Percentiles rank a stretch among this genome's conserved stretches.
Conservation (phyloP, 2,329 filamentous ascomycete species). For the Nemania sp. region DNA sequence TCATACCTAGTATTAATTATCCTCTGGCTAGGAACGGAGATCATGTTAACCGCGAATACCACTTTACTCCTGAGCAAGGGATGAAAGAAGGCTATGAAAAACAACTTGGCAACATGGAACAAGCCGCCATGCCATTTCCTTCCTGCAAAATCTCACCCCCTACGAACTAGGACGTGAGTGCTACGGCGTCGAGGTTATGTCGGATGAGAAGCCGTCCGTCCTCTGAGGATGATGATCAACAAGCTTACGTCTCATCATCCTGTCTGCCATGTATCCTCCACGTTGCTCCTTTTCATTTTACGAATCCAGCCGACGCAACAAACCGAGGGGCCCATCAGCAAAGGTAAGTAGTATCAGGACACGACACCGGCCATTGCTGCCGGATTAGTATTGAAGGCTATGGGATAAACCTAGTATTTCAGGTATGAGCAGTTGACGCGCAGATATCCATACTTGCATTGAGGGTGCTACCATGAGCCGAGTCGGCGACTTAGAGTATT, state of each 20-base stretch:
- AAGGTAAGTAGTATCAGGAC: neutral
- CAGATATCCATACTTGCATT: neutral
- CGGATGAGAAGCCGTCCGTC: constrained; percentile 2
- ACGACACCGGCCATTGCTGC: neutral
- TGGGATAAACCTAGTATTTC: neutral
- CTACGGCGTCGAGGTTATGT: neutral
- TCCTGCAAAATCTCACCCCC: neutral
- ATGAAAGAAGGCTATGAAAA: neutral
- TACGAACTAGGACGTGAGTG: neutral
- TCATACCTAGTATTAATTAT: neutral
- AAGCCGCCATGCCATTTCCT: neutral
- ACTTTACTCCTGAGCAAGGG: neutral
- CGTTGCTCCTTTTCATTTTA: neutral
- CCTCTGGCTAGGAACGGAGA: neutral
- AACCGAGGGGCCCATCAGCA: neutral
- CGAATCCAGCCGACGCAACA: neutral
- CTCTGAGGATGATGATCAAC: neutral
- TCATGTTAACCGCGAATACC: constrained; percentile 3
- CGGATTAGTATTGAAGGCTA: neutral
- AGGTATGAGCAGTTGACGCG: neutral
- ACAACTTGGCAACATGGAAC: neutral
- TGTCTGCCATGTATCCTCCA: neutral
- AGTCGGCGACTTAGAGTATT: neutral
- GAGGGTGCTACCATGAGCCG: neutral
- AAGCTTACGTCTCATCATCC: constrained; percentile 20